Conservation (phyloP, 306 rosid genomes). For the Gastrolobium bilobum region DNA sequence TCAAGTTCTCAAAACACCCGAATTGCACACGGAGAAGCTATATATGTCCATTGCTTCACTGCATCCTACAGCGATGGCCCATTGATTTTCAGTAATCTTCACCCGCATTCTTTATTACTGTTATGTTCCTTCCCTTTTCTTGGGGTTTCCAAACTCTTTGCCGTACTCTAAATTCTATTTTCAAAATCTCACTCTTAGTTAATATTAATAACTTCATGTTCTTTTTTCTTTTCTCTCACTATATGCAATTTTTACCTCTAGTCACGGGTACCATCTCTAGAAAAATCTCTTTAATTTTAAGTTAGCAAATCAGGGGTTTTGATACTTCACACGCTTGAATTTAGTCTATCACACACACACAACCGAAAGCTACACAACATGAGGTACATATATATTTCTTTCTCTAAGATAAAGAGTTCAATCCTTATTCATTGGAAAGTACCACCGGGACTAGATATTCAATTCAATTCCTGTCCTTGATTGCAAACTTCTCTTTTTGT, state of each 20-base stretch:
- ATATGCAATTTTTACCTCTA: conserved; percentile 10
- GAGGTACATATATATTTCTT: conserved; percentile 12
- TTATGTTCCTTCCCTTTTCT: background rate
- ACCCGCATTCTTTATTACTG: background rate
- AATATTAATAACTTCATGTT: background rate
- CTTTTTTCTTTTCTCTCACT: background rate
- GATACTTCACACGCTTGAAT: background rate
- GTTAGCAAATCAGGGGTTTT: conserved; percentile 2
- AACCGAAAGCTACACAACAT: background rate
- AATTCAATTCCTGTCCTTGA: conserved; percentile 33
- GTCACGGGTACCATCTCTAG: background rate
- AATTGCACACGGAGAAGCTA: too few species aligned
- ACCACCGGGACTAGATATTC: conserved; percentile 22
- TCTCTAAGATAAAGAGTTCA: conserved; percentile 16
- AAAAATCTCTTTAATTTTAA: background rate
- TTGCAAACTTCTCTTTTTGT: conserved; percentile 1
- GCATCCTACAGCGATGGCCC: background rate
- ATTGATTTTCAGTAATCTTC: background rate
- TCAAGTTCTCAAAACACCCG: too few species aligned
- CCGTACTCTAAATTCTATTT: background rate
- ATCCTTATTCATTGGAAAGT: conserved; percentile 16
- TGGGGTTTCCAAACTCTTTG: background rate
- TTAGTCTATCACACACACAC: too few species aligned
- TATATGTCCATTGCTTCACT: background rate
- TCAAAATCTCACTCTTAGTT: background rate